Evolutionary conservation across 176 grass and related monocot genomes (phyloP), one percentile per base, ranked within the genome.

Genomic region (Aechmea fasciata): DNA sequence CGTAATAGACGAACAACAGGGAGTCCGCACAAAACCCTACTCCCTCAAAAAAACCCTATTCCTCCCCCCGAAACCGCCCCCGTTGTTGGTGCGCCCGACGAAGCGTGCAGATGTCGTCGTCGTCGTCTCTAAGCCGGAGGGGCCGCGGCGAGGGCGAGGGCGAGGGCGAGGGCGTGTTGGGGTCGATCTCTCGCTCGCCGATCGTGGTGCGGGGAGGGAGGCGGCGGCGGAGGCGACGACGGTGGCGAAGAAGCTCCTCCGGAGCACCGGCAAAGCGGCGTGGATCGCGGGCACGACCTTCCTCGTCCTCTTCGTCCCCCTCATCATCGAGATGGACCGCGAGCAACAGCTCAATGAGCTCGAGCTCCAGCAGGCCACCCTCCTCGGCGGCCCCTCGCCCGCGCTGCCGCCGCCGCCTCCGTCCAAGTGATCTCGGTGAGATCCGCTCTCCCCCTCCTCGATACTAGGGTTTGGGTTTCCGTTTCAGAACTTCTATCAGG

Each of bases 251-350:
- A 96, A 96, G 83, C 83, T 96, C 49, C 76, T 89, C 25, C 76
- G 79, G 47, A 96, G 88, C 79, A 96, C 83, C 50, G 88, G 88
- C 2, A 89, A 91, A 78, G 88, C 88, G 15, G 88, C 88, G 2
- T 96, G 88, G 92, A 96, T 96, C 73, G 88, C 81, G 0, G 88
- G 85, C 2, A 96, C 92, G 2, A 89, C 92, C n/a, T 96, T 91
- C 78, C 83, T 91, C 10, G 80, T 96, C 12, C 80, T 96, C 11
- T 81, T 83, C 12, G 81, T 92, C 48, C 92, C 92, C 24, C 85
- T 96, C 64, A 90, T 96, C 83, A 89, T 92, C 69, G 88, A 87
- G 83, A 89, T 92, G 86, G 85, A 96, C 29, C 88, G 81, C 17
- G 92, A 92, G 73, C 83, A 87, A 73, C 81, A 87, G 79, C 61